Conservation (phyloP, 2,329 filamentous ascomycete species). For the Hyphodiscus sp. region DNA sequence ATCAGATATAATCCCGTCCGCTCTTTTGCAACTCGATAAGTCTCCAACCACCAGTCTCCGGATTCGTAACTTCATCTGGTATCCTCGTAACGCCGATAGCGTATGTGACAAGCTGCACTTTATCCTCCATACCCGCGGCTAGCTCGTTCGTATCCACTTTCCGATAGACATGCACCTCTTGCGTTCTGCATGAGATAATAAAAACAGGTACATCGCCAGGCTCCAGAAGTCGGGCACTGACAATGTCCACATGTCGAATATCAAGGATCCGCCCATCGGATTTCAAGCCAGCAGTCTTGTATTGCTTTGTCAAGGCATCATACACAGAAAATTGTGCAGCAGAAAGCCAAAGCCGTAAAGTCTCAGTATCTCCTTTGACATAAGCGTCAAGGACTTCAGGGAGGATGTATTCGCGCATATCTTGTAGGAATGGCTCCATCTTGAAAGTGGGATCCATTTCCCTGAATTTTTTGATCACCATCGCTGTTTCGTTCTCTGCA, state of each 20-base stretch:
- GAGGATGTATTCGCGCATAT: conserved; percentile 95
- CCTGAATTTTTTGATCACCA: conserved; percentile 96
- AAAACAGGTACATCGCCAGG: conserved; percentile 90
- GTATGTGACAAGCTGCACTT: conserved; percentile 96
- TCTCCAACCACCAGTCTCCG: conserved; percentile 93
- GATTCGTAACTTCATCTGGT: conserved; percentile 92
- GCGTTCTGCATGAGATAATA: conserved; percentile 91
- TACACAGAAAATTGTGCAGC: conserved; percentile 96
- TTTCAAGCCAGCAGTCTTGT: conserved; percentile 85
- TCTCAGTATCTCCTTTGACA: conserved; percentile 89
- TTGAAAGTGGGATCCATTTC: conserved; percentile 94
- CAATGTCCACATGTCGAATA: conserved; percentile 87
- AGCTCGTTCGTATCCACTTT: conserved; percentile 86
- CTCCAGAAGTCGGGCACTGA: conserved; percentile 73
- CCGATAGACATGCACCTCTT: conserved; percentile 95
- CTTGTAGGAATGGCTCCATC: conserved; percentile 87
- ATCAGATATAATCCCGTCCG: conserved; percentile 78
- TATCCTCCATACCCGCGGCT: conserved; percentile 96
- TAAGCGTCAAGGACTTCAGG: conserved; percentile 97
- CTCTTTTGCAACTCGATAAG: conserved; percentile 99
- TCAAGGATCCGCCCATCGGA: conserved; percentile 93
- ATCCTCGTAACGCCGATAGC: conserved; percentile 93
- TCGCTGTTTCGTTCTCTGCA: conserved; percentile 94
- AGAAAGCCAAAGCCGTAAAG: conserved; percentile 89
- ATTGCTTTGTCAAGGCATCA: conserved; percentile 93